A percentile compares a stretch with the other conserved stretches of the same genome.
These are phyloP conservation scores for Parasitella parasitica DNA, from an alignment of 371 early-diverging fungal species.

Conservation along the genomic window DNA sequence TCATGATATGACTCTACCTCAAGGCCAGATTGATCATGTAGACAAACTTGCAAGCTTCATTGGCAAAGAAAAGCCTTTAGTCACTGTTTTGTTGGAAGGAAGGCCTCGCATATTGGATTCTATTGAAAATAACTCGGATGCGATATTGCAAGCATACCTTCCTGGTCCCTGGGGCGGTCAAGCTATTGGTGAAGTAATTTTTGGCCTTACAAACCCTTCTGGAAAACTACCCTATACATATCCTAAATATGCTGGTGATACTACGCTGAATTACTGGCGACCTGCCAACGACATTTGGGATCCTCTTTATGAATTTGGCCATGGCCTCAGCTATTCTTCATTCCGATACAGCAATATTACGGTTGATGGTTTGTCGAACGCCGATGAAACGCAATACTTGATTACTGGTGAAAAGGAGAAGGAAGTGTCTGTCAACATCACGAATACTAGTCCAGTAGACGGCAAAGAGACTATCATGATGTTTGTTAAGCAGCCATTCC, in stretches of 20 bases:
- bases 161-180: conserved; percentile 66
- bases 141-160: conserved; percentile 52
- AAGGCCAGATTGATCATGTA: conserved; percentile 48
- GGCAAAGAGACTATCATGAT: conserved; percentile 64
- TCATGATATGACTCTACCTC: conserved; percentile 45
- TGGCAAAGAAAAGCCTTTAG: conserved; percentile 31
- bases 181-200: conserved; percentile 57
- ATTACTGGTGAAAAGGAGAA: conserved; percentile 12
- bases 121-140: conserved; percentile 38
- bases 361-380: not conserved
- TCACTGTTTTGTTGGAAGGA: conserved; percentile 57
- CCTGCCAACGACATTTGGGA: conserved; percentile 36
- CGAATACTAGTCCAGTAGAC: conserved; percentile 48
- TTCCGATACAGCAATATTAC: conserved; percentile 49
- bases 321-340: conserved; percentile 60
- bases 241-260: conserved; percentile 47
- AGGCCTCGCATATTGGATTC: conserved; percentile 57
- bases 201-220: conserved; percentile 52
- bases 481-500: conserved; percentile 60
- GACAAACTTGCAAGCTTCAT: conserved; percentile 18
- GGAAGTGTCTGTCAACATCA: conserved; percentile 42
- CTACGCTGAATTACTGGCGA: conserved; percentile 34
- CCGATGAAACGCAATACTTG: not conserved
- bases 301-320: conserved; percentile 62
- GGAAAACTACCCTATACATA: conserved; percentile 57